phyloP scores from a whole-genome alignment of 306 rosid species.

The Quercus aquifolioides region DNA sequence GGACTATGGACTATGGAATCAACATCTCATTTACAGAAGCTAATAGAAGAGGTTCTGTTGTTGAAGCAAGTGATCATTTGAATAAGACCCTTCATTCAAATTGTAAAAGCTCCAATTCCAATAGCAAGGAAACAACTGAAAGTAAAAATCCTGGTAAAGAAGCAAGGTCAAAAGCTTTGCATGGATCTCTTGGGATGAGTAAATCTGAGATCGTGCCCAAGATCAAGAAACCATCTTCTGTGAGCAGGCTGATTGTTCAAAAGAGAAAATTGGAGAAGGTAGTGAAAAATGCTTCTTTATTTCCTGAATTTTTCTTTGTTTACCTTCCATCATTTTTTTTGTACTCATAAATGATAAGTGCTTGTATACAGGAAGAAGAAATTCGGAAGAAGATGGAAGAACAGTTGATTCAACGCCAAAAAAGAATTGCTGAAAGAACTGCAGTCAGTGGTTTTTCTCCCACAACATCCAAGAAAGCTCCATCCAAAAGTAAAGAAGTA shows the following conservation, averaged over 20 bases:
- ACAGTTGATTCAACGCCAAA: slow-evolving; percentile 43
- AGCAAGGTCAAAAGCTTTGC: slow-evolving; percentile 25
- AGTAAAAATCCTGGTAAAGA: slow-evolving; percentile 23
- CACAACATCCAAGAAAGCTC: slow-evolving; percentile 27
- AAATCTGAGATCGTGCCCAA: slow-evolving; percentile 30
- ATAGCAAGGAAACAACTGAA: slow-evolving; percentile 35
- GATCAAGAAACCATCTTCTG: slow-evolving; percentile 29
- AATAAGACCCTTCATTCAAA: slow-evolving; percentile 30
- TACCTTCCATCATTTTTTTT: background rate
- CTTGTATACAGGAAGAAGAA: slow-evolving; percentile 59
- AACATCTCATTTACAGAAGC: slow-evolving; percentile 47
- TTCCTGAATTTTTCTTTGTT: slow-evolving; percentile 3
- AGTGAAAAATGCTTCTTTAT: slow-evolving; percentile 8
- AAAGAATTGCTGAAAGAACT: slow-evolving; percentile 66
- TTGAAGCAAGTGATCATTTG: slow-evolving; percentile 28
- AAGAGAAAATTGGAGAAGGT: slow-evolving; percentile 67
- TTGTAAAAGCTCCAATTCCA: slow-evolving; percentile 28
- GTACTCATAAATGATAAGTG: slow-evolving; percentile 18
- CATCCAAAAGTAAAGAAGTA: slow-evolving; percentile 30
- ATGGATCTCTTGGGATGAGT: slow-evolving; percentile 21
- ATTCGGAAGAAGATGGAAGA: slow-evolving; percentile 57
- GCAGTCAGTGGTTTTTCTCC: slow-evolving; percentile 39
- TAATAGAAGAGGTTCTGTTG: slow-evolving; percentile 29
- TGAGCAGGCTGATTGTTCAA: slow-evolving; percentile 42
- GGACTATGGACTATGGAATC: slow-evolving; percentile 46